Percentiles rank a stretch among this genome's conserved stretches.
These are phyloP conservation scores for Hansenula lynferdii DNA, from an alignment of 1,139 yeast species.

Conservation along the genomic window DNA sequence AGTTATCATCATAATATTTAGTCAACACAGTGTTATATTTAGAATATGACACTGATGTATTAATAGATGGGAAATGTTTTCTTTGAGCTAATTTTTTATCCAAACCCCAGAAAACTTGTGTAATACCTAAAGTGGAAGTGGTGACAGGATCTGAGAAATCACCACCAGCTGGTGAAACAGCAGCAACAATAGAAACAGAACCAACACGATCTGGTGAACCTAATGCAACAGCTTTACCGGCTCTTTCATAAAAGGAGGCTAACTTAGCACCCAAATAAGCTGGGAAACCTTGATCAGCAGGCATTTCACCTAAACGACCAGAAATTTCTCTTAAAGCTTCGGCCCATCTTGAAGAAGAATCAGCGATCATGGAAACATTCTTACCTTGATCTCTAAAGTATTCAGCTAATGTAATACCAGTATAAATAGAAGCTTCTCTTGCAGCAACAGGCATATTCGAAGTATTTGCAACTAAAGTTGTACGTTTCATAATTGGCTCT, in stretches of 20 bases:
- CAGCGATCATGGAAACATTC: constrained; percentile 99
- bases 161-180: constrained; percentile 99
- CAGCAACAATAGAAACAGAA: constrained; percentile 98
- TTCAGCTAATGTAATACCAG: constrained; percentile 98
- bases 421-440: constrained; percentile 98
- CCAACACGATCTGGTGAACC: constrained; percentile 97
- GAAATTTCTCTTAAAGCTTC: constrained; percentile 99
- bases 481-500: constrained; percentile 99
- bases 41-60: constrained; percentile 93
- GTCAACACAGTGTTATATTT: constrained; percentile 86
- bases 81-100: constrained; percentile 99
- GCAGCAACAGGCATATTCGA: constrained; percentile 99
- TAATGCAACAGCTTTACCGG: constrained; percentile 92
- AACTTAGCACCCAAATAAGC: constrained; percentile 98
- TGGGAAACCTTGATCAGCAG: constrained; percentile 99
- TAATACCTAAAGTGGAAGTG: constrained; percentile 95
- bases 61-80: constrained; percentile 98
- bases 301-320: constrained; percentile 99
- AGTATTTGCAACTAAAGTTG: constrained; percentile 96
- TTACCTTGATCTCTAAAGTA: constrained; percentile 99
- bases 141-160: constrained; percentile 99
- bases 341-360: constrained; percentile 99
- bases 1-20: constrained; percentile 79
- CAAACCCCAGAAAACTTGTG: constrained; percentile 99
- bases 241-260: constrained; percentile 99